A percentile compares a stretch with the other conserved stretches of the same genome.
phyloP scores from a whole-genome alignment of 768 basidiomycete genomes.

The Mycena polygramma region DNA sequence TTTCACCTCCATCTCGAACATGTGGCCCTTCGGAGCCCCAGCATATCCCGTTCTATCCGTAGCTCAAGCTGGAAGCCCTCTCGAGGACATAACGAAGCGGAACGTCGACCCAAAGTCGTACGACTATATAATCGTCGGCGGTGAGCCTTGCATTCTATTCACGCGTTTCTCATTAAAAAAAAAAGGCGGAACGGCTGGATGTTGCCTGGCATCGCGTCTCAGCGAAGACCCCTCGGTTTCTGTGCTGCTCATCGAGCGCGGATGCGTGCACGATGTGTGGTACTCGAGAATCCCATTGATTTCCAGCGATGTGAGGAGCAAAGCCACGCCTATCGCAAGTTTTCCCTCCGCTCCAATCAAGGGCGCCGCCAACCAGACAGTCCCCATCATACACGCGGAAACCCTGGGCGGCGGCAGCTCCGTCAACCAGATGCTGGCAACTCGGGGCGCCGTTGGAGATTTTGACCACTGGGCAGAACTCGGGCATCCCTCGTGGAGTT shows the following conservation, averaged over 20 bases:
- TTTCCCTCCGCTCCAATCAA: slow-evolving; percentile 6
- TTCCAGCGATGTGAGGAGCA: slow-evolving; percentile 29
- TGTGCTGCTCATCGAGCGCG: slow-evolving; percentile 26
- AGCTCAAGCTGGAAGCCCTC: not conserved
- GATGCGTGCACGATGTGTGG: slow-evolving; percentile 18
- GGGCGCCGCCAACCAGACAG: not conserved
- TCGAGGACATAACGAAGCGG: not conserved
- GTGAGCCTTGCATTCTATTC: slow-evolving; percentile 1
- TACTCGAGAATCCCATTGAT: slow-evolving; percentile 24
- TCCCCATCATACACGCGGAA: slow-evolving; percentile 11
- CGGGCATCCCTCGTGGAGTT: slow-evolving; percentile 29
- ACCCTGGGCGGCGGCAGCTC: slow-evolving; percentile 30
- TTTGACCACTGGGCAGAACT: slow-evolving; percentile 35
- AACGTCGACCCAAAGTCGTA: slow-evolving; percentile 16
- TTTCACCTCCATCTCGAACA: not conserved
- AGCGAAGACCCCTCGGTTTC: slow-evolving; percentile 16
- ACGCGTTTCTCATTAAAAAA: not conserved
- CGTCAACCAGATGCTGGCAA: slow-evolving; percentile 30
- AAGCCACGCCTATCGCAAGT: slow-evolving; percentile 24
- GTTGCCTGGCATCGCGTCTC: slow-evolving; percentile 19
- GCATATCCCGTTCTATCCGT: slow-evolving; percentile 14
- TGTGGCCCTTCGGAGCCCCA: not conserved
- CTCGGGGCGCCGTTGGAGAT: slow-evolving; percentile 26
- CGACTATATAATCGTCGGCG: slow-evolving; percentile 36
- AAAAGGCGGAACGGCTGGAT: slow-evolving; percentile 21